Evolutionary conservation across 2,329 filamentous ascomycete species (phyloP), one percentile per base, ranked within the genome.

Genomic region (Colletotrichum neosansevieriae): DNA sequence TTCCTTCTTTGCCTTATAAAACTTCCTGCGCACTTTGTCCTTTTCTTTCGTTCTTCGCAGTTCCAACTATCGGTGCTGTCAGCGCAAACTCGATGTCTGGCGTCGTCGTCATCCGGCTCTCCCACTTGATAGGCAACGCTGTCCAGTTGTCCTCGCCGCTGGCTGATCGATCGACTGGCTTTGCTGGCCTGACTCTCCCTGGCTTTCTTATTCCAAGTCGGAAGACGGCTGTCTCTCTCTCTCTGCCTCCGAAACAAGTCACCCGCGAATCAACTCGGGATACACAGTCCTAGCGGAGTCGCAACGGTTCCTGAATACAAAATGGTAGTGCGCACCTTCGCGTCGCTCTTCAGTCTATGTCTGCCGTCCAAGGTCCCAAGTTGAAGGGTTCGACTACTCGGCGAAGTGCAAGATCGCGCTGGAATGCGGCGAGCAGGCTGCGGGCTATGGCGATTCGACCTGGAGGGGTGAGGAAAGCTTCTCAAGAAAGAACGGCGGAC

Each of bases 141-240:
- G 47, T 56, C 47, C 54, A 44, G 21, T 47, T 36, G 29, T 58
- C 24, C 21, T 50, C 7, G 29, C n/a, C 15, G 12, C 34, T 60
- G 54, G 53, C 19, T 45, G 36, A 19, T 19, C 29, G 47, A 32
- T 45, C 34, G 45, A 34, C 45, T 61, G 34, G 63, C 61, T 59
- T 29, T 32, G 47, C 15, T 56, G 50, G 34, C 17, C 36, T 64
- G 54, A 59, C 61, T 68, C 65, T 65, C 60, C 65, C 53, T 54
- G 54, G 21, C 54, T 68, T 68, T 68, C 65, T 65, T 68, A 65
- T 68, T 68, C 54, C 38, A 42, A 60, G 47, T 59, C 65, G 61
- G 65, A 58, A 50, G 61, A 21, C 49, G 61, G 24, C 13, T 64
- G 60, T 59, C 54, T 60, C 12, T 68, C 32, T 61, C 17, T 54